phyloP scores from a whole-genome alignment of 441 rosid genomes.

The Raphanus hybrid region DNA sequence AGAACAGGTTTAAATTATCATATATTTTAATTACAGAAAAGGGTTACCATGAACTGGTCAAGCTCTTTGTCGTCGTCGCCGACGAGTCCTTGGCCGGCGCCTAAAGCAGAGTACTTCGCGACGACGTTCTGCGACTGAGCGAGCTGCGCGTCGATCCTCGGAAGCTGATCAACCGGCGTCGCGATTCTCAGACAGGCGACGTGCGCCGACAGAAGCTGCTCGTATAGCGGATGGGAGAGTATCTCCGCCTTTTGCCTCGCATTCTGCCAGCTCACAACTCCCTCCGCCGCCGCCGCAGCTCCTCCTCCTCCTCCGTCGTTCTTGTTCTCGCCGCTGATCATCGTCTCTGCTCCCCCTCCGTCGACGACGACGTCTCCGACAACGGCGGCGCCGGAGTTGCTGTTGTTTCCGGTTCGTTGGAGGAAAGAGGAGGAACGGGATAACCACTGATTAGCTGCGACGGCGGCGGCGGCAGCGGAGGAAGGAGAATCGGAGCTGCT shows the following conservation, averaged over 20 bases:
- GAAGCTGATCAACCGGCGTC: conserved; percentile 97
- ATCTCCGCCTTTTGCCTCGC: conserved; percentile 90
- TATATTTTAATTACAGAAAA: neutral
- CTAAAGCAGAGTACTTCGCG: conserved; percentile 80
- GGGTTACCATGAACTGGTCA: conserved; percentile 87
- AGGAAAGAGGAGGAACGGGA: conserved; percentile 65
- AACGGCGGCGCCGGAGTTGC: conserved; percentile 41
- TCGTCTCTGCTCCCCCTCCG: conserved; percentile 48
- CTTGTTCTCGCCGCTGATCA: conserved; percentile 48
- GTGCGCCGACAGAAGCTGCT: conserved; percentile 94
- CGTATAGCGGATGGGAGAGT: conserved; percentile 85
- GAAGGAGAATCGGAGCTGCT: conserved; percentile 49
- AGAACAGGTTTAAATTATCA: neutral
- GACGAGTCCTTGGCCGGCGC: conserved; percentile 62
- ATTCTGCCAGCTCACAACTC: conserved; percentile 81
- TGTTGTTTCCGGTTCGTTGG: conserved; percentile 54
- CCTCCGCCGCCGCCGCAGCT: conserved; percentile 47
- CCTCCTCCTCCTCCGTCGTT: conserved; percentile 49
- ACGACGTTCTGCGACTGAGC: conserved; percentile 97
- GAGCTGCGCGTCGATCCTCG: conserved; percentile 95
- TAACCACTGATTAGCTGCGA: conserved; percentile 61
- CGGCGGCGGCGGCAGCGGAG: conserved; percentile 45
- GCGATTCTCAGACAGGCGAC: conserved; percentile 94
- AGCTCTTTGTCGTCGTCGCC: conserved; percentile 93
- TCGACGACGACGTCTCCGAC: conserved; percentile 71